These are phyloP conservation scores for Tetrapisispora nanseiensis DNA, from an alignment of 805 yeast genomes.

Conservation along the genomic window DNA sequence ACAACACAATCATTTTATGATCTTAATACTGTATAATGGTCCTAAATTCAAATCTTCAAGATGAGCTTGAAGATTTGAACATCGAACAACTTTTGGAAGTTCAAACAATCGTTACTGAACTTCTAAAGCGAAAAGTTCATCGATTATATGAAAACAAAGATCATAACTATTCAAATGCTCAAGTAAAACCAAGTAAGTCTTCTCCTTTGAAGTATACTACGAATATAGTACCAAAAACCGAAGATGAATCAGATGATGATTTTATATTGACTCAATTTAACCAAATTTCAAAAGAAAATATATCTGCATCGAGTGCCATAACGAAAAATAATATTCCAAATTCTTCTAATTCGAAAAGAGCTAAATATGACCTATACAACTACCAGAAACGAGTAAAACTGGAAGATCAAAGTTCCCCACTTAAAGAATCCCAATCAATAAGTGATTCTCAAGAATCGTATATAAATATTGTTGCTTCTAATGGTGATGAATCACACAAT, in stretches of 20 bases:
- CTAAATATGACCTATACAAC: background rate
- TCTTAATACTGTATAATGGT: too few relatives aligned
- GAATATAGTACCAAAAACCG: background rate
- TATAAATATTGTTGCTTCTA: background rate
- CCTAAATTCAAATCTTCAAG: constrained; percentile 4
- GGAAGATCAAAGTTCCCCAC: constrained; percentile 5
- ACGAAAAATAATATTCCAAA: background rate
- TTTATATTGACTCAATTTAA: constrained; percentile 19
- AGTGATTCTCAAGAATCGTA: background rate
- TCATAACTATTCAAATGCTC: too few relatives aligned
- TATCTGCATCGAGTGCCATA: background rate
- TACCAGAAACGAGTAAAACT: background rate
- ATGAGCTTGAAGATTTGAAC: constrained; percentile 9
- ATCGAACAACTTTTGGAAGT: constrained; percentile 16
- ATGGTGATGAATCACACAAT: background rate
- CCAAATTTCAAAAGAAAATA: background rate
- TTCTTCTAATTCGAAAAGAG: background rate
- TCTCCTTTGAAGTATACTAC: background rate
- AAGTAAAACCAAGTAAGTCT: background rate
- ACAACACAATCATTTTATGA: too few relatives aligned
- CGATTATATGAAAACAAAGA: background rate
- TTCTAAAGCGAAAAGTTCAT: constrained; percentile 8
- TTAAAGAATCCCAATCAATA: constrained; percentile 1
- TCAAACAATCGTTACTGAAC: constrained; percentile 15
- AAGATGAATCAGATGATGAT: constrained; percentile 10